phyloP scores from a whole-genome alignment of 2,329 filamentous ascomycete species.

The Drechslerella dactyloides region DNA sequence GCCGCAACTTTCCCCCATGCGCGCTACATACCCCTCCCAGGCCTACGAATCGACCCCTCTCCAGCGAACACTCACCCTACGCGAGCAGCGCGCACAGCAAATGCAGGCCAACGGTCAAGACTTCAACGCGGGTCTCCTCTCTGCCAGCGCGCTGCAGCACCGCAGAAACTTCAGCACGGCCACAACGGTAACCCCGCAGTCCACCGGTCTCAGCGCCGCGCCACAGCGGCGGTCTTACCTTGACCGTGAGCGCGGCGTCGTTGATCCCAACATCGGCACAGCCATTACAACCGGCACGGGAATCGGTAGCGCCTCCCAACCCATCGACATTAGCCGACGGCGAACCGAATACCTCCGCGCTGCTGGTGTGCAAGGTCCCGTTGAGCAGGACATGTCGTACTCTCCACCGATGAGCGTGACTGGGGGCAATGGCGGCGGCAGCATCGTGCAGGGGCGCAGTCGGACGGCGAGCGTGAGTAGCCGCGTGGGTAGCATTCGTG shows the following conservation, averaged over 20 bases:
- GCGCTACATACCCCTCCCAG: constrained; percentile 23
- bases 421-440: constrained; percentile 12
- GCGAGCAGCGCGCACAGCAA: constrained; percentile 43
- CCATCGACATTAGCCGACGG: constrained; percentile 39
- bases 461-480: constrained; percentile 35
- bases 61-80: constrained; percentile 34
- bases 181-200: constrained; percentile 24
- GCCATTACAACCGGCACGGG: constrained; percentile 27
- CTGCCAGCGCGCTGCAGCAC: constrained; percentile 28
- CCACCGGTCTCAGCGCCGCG: constrained; percentile 14
- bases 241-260: constrained; percentile 33
- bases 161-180: constrained; percentile 42
- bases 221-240: constrained; percentile 37
- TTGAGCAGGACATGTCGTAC: constrained; percentile 35
- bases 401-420: constrained; percentile 31
- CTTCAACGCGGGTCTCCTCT: constrained; percentile 15
- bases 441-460: constrained; percentile 1
- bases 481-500: constrained; percentile 32
- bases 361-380: constrained; percentile 9
- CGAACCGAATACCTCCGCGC: constrained; percentile 38
- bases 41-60: constrained; percentile 33
- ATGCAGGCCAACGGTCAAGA: constrained; percentile 20
- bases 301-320: constrained; percentile 34
- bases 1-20: constrained; percentile 28
- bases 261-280: constrained; percentile 28